These are phyloP conservation scores for Harringtonia aguacate DNA, from an alignment of 2,329 filamentous ascomycete genomes.

Conservation along the genomic window DNA sequence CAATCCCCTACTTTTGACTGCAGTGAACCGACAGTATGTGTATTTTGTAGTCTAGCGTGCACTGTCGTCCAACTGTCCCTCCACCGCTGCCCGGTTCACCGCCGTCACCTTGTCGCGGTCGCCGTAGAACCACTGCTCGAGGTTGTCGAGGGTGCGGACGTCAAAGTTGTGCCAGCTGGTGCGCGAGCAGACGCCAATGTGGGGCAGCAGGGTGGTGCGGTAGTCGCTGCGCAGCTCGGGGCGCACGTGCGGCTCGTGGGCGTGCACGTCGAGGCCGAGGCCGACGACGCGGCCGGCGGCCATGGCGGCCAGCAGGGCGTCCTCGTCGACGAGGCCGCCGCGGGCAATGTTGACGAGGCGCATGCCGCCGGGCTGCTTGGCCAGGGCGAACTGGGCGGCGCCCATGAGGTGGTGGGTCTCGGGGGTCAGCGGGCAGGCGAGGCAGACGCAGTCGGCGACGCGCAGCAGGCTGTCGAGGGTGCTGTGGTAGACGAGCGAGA, in stretches of 20 bases:
- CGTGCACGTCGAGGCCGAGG: conserved; percentile 22
- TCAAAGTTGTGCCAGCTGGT: conserved; percentile 19
- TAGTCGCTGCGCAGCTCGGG: conserved; percentile 18
- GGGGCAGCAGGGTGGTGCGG: conserved; percentile 19
- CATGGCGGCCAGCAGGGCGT: conserved; percentile 20
- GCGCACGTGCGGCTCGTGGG: conserved; percentile 21
- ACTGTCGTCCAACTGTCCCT: no score
- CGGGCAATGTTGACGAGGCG: conserved; percentile 22
- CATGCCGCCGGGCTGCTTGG: conserved; percentile 14
- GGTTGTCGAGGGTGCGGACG: conserved; percentile 1
- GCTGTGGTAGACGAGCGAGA: conserved; percentile 11
- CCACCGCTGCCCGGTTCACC: no score
- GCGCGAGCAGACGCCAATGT: conserved; percentile 18
- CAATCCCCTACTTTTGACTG: no score
- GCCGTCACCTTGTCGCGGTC: not conserved
- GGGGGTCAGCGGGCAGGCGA: conserved; percentile 20
- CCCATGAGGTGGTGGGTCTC: conserved; percentile 15
- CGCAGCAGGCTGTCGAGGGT: conserved; percentile 18
- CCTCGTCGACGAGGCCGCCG: conserved; percentile 21
- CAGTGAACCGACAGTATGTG: no score
- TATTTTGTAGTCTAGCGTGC: no score
- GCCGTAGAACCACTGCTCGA: conserved; percentile 1
- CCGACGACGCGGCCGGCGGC: conserved; percentile 17
- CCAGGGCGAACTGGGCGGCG: conserved; percentile 6
- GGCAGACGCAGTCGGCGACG: conserved; percentile 19